Percentiles rank a stretch among this genome's conserved stretches.
Evolutionary conservation across 768 basidiomycete species (phyloP).

Genomic region (Leccinum rimulosum): DNA sequence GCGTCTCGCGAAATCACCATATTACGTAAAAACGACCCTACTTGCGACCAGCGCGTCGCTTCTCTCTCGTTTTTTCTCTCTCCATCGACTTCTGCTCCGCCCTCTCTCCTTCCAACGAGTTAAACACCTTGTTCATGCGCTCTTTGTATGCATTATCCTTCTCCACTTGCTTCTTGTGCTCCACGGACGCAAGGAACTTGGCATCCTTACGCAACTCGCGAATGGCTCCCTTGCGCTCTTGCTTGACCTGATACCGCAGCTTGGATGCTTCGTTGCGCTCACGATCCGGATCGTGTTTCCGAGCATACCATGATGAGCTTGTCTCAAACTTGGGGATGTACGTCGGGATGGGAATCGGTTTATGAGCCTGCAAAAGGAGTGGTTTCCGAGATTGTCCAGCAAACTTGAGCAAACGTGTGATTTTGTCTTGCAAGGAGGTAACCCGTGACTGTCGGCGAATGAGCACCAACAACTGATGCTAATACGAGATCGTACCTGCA

Average conservation of each 20-base stretch:
- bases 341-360: constrained; percentile 91
- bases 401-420: constrained; percentile 70
- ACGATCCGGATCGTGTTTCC: constrained; percentile 85
- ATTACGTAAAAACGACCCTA: constrained; percentile 27
- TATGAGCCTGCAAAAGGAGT: constrained; percentile 85
- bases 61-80: constrained; percentile 74
- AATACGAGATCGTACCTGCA: constrained; percentile 48
- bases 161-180: constrained; percentile 78
- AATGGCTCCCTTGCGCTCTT: constrained; percentile 96
- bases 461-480: constrained; percentile 6
- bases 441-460: constrained; percentile 44
- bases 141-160: constrained; percentile 81
- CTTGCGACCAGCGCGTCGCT: constrained; percentile 74
- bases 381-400: constrained; percentile 70
- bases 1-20: neutral
- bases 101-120: constrained; percentile 78
- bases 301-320: constrained; percentile 69
- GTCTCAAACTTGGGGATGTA: constrained; percentile 93
- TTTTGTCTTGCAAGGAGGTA: constrained; percentile 43
- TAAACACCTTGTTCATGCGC: constrained; percentile 80
- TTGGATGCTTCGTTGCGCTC: constrained; percentile 87
- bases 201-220: constrained; percentile 95
- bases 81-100: constrained; percentile 95
- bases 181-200: constrained; percentile 85
- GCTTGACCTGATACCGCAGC: constrained; percentile 84